Evolutionary conservation across 108 stramenopile genomes (phyloP), one percentile per base, ranked within the genome.

Genomic region (Cyclotella cryptica): DNA sequence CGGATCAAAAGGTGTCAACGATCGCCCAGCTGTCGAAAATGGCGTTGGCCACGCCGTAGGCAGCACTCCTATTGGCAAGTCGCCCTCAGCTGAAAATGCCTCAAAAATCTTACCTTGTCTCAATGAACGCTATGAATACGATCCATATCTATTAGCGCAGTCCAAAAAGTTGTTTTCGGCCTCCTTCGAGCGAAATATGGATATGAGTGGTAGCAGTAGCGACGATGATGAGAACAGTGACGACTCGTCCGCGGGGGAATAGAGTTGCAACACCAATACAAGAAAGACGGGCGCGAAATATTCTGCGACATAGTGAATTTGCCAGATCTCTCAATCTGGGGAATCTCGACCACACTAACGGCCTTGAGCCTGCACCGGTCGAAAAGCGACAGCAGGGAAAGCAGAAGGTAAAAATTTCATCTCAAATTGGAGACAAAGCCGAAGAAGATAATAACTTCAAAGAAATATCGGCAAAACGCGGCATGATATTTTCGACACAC

Each of bases 401-500:
- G 35, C 28, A 62, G 30, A 14, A 62, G 11, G 3, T 19, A 35
- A 40, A 41, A 12, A 40, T 18, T 62, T 35, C 15, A 39, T 40
- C 61, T 57, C 55, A 4, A 24, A 24, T 8, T 24, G 21, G 1
- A 57, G 22, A n/a, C 55, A 4, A 57, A 57, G 65, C n/a, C n/a
- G n/a, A 24, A 47, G 45, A 66, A 3, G 10, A 15, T 15, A 24
- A 14, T 24, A 24, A 27, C 1, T 14, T 58, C 22, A 24, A 1
- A 5, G 3, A 14, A 9, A 15, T 22, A 6, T 18, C 4, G n/a
- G 66, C 66, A 43, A 66, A 49, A 26, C 69, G 69, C 24, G 69
- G 69, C 18, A 78, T 78, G 77, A 21, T 54, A 57, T 78, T 78
- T 71, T 44, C 51, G 7, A 71, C 61, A 24, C n/a, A 6, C 17